A percentile compares a stretch with the other conserved stretches of the same genome.
Evolutionary conservation across 2,329 filamentous ascomycete genomes (phyloP).

Genomic region (Pyrenophora tritici-repentis): DNA sequence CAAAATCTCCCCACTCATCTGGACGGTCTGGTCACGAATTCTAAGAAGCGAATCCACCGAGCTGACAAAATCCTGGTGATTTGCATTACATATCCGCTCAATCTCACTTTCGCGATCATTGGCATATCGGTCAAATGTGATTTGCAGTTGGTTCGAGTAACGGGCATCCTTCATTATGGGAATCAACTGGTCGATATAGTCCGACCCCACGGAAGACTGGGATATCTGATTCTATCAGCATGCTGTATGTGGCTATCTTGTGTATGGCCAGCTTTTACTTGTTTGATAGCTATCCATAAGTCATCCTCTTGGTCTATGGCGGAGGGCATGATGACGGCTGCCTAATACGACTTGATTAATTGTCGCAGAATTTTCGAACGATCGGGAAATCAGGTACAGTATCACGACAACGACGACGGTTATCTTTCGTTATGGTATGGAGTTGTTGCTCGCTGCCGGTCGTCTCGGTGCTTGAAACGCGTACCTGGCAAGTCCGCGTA

Average conservation of each 20-base stretch:
- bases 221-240: conserved; percentile 70
- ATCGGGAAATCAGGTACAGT: no score
- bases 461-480: conserved; percentile 22
- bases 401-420: background rate
- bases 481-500: conserved; percentile 18
- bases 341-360: conserved; percentile 3
- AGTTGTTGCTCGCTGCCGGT: conserved; percentile 14
- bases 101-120: conserved; percentile 88
- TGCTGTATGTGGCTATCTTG: background rate
- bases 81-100: conserved; percentile 89
- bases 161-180: conserved; percentile 91
- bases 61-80: conserved; percentile 93
- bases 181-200: conserved; percentile 95
- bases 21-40: conserved; percentile 87
- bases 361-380: background rate
- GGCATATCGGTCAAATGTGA: conserved; percentile 80
- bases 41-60: conserved; percentile 93
- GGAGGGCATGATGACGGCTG: conserved; percentile 37
- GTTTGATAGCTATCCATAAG: conserved; percentile 55
- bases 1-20: conserved; percentile 86
- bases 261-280: conserved; percentile 45
- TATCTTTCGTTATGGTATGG: conserved; percentile 1
- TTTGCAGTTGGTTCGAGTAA: conserved; percentile 74
- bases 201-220: conserved; percentile 84
- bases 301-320: conserved; percentile 54